Conservation (phyloP, 768 basidiomycete species). For the Russula compacta region DNA sequence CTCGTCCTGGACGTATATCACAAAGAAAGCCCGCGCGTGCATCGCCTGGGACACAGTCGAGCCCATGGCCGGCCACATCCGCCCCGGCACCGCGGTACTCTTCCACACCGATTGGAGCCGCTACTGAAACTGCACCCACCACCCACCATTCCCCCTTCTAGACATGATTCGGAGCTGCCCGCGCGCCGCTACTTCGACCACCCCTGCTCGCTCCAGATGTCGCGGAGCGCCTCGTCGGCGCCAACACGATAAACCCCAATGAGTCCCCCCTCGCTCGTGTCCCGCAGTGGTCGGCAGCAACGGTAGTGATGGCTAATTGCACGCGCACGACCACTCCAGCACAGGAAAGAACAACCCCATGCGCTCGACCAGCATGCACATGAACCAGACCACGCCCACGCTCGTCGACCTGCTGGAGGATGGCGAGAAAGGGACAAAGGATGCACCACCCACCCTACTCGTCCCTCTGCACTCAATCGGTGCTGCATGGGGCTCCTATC, state of each 20-base stretch:
- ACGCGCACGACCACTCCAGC: conserved; percentile 9
- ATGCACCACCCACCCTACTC: neutral
- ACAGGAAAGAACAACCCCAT: neutral
- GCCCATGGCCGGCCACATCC: conserved; percentile 16
- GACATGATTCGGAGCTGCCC: neutral
- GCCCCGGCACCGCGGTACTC: conserved; percentile 21
- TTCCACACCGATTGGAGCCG: conserved; percentile 25
- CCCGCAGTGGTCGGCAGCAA: neutral
- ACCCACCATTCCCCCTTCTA: too few species aligned
- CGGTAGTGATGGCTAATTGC: neutral
- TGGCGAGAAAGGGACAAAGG: neutral
- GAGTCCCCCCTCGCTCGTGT: conserved; percentile 12
- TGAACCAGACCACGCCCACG: neutral
- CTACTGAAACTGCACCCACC: conserved; percentile 17
- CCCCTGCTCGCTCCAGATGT: conserved; percentile 24
- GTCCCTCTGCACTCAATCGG: neutral
- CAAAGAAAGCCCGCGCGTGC: conserved; percentile 19
- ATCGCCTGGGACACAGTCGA: conserved; percentile 21
- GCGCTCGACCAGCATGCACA: neutral
- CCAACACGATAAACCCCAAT: conserved; percentile 25
- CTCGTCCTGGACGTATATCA: conserved; percentile 23
- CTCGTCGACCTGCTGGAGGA: neutral
- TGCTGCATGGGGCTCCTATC: neutral
- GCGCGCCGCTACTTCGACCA: conserved; percentile 22
- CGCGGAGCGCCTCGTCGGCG: conserved; percentile 22